Percentiles rank a stretch among this genome's conserved stretches.
These are phyloP conservation scores for Chaetomiaceae sp. DNA, from an alignment of 2,329 filamentous ascomycete genomes.

Conservation along the genomic window DNA sequence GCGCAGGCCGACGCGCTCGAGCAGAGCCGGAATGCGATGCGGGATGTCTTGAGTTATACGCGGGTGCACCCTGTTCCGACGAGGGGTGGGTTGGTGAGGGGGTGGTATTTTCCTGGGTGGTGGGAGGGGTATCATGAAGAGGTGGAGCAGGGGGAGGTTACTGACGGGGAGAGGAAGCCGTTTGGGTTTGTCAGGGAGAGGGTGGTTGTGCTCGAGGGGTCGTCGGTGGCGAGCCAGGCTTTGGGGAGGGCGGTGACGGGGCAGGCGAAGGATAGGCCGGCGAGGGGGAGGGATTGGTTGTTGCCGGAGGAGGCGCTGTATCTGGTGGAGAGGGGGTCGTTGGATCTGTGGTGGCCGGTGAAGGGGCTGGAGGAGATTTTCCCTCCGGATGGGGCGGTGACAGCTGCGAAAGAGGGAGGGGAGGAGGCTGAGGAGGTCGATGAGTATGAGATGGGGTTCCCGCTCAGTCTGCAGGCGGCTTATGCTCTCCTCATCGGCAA, in stretches of 20 bases:
- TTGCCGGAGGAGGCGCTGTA: slow-evolving; percentile 90
- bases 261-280: slow-evolving; percentile 49
- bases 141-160: slow-evolving; percentile 25
- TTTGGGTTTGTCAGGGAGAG: slow-evolving; percentile 39
- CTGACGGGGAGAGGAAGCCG: slow-evolving; percentile 16
- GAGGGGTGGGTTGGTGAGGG: slow-evolving; percentile 52
- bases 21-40: slow-evolving; percentile 80
- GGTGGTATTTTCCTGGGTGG: slow-evolving; percentile 66
- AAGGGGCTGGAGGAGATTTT: slow-evolving; percentile 47
- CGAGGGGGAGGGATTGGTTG: slow-evolving; percentile 69
- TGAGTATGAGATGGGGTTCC: slow-evolving; percentile 62
- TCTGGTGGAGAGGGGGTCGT: slow-evolving; percentile 76
- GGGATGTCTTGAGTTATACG: slow-evolving; percentile 75
- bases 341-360: slow-evolving; percentile 82
- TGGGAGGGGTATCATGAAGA: slow-evolving; percentile 37
- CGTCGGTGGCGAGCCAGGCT: slow-evolving; percentile 59
- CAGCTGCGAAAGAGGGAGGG: slow-evolving; percentile 9
- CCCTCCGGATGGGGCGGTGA: slow-evolving; percentile 27
- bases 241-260: slow-evolving; percentile 63
- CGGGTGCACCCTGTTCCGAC: slow-evolving; percentile 64
- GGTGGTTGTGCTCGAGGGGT: slow-evolving; percentile 65
- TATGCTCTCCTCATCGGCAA: slow-evolving; percentile 79
- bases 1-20: slow-evolving; percentile 75
- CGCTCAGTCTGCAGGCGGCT: slow-evolving; percentile 84
- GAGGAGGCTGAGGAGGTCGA: slow-evolving; percentile 31